Percentiles rank a stretch among this genome's conserved stretches.
Evolutionary conservation across 129 eudicot species (phyloP).

Genomic region (Scalesia atractyloides): DNA sequence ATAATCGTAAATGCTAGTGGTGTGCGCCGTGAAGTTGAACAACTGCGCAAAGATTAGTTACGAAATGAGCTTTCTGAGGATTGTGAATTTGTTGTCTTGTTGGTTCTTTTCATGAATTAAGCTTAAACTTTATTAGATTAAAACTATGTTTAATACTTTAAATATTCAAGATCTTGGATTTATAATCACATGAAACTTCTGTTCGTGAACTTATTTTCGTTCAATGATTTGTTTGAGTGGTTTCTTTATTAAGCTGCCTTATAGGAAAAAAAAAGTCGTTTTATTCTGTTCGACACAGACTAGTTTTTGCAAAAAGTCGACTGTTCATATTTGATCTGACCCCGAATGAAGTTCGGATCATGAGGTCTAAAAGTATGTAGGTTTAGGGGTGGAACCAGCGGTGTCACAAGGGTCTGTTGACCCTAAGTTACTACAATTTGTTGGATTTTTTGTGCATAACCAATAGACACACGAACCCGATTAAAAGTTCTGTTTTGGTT

Average conservation of each 20-base stretch:
- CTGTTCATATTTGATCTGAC: neutral
- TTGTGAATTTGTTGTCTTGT: slow-evolving; percentile 9
- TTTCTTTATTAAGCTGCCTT: neutral
- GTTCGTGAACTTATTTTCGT: slow-evolving; percentile 18
- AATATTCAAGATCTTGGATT: slow-evolving; percentile 21
- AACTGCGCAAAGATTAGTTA: slow-evolving; percentile 72
- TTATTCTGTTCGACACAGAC: no score
- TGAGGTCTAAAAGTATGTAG: neutral
- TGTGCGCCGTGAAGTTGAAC: slow-evolving; percentile 72
- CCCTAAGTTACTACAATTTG: no score
- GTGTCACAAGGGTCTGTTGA: no score
- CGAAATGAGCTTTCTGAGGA: slow-evolving; percentile 7
- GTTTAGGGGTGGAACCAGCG: no score
- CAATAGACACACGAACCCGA: no score
- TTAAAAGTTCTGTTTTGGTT: no score
- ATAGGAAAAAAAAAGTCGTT: no score
- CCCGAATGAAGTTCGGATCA: neutral
- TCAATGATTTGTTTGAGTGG: neutral
- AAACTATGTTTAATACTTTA: slow-evolving; percentile 3
- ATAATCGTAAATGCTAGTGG: slow-evolving; percentile 69
- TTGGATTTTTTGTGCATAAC: no score
- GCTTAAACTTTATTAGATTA: slow-evolving; percentile 10
- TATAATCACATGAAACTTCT: slow-evolving; percentile 14
- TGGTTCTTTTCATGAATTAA: slow-evolving; percentile 9
- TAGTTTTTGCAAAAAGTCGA: no score